These are phyloP conservation scores for Boletales sp. DNA, from an alignment of 768 basidiomycete genomes.

Conservation along the genomic window DNA sequence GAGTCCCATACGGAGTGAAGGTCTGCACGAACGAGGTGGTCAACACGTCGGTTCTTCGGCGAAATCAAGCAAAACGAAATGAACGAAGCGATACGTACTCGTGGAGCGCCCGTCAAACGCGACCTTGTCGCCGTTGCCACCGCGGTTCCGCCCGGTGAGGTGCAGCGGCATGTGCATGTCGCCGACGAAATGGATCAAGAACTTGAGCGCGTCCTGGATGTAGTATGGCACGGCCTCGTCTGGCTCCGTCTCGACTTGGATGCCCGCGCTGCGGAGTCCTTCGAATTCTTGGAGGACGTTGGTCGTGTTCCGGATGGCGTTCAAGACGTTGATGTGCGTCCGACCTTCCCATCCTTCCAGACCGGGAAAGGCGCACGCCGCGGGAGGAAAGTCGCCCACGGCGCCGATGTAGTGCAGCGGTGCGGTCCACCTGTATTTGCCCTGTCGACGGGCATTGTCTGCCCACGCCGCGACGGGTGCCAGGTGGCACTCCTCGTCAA, in stretches of 20 bases:
- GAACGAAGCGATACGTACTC: conserved; percentile 44
- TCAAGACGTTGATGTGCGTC: conserved; percentile 63
- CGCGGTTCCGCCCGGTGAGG: conserved; percentile 80
- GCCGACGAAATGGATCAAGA: conserved; percentile 89
- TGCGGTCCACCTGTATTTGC: conserved; percentile 66
- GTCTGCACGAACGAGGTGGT: conserved; percentile 38
- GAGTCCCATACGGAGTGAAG: conserved; percentile 89
- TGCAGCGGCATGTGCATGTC: conserved; percentile 95
- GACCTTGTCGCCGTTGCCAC: conserved; percentile 81
- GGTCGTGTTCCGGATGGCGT: conserved; percentile 76
- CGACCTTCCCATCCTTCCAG: conserved; percentile 65
- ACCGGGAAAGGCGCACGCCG: conserved; percentile 77
- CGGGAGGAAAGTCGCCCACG: conserved; percentile 70
- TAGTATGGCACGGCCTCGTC: conserved; percentile 24
- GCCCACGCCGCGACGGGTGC: conserved; percentile 89
- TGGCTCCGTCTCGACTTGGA: not conserved
- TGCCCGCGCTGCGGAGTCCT: conserved; percentile 8
- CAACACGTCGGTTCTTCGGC: not conserved
- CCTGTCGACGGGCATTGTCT: conserved; percentile 53
- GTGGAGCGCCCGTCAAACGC: conserved; percentile 66
- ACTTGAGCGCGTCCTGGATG: conserved; percentile 83
- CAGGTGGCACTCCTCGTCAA: conserved; percentile 61
- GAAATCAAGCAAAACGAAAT: not conserved
- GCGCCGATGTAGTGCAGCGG: conserved; percentile 76
- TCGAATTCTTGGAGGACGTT: conserved; percentile 52